These are phyloP conservation scores for Kodamaea leandrae DNA, from an alignment of 805 yeast genomes.

Conservation along the genomic window DNA sequence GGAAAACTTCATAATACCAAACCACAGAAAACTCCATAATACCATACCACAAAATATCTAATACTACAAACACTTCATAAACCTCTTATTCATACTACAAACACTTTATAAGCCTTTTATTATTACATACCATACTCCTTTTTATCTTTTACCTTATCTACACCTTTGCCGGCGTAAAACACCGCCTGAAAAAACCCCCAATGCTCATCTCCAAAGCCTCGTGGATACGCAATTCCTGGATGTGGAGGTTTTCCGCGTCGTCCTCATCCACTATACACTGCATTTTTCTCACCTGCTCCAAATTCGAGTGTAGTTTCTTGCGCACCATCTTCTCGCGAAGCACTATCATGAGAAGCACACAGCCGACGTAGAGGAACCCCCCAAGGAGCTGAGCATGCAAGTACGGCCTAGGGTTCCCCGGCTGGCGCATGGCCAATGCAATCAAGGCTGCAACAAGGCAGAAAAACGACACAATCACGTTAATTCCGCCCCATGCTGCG, in stretches of 20 bases:
- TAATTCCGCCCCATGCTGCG: constrained; percentile 41
- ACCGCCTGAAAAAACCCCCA: constrained; percentile 1
- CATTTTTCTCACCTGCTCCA: neutral
- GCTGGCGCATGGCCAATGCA: constrained; percentile 43
- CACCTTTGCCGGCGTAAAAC: neutral
- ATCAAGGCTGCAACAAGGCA: constrained; percentile 52
- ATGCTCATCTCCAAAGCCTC: neutral
- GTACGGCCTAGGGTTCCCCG: constrained; percentile 39
- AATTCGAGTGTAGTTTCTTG: constrained; percentile 29
- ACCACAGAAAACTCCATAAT: no score
- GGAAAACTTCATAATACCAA: no score
- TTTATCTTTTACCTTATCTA: neutral
- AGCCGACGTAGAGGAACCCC: constrained; percentile 48
- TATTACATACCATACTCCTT: no score
- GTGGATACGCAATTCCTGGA: neutral
- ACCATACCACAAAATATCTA: no score
- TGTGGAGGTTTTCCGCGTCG: neutral
- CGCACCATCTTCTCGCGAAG: constrained; percentile 53
- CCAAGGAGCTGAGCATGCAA: constrained; percentile 59
- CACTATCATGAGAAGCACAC: constrained; percentile 41
- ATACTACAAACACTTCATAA: no score
- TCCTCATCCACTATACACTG: neutral
- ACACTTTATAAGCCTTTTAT: no score
- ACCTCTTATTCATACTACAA: no score
- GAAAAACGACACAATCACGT: constrained; percentile 29